Percentiles rank a stretch among this genome's conserved stretches.
Evolutionary conservation across 164 flowering plant species (phyloP).

Genomic region (Magnolia sinica): DNA sequence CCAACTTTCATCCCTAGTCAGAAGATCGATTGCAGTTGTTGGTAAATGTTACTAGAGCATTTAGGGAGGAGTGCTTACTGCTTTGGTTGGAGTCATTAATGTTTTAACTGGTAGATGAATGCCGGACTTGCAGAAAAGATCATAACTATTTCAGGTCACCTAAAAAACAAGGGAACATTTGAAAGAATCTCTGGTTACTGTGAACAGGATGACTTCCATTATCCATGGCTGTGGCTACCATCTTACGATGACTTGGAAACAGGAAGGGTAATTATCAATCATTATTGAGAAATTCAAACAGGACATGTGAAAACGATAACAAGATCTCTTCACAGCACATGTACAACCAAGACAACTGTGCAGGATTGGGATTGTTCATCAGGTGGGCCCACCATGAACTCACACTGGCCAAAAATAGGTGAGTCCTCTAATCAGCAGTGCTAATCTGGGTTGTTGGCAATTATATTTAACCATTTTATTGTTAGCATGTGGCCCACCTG

Average conservation of each 20-base stretch:
- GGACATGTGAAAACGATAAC: not conserved
- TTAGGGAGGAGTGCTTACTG: slow-evolving; percentile 93
- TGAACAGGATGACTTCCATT: slow-evolving; percentile 96
- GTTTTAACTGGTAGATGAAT: slow-evolving; percentile 91
- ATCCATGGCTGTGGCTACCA: slow-evolving; percentile 93
- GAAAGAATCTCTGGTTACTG: slow-evolving; percentile 98
- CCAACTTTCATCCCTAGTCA: not conserved
- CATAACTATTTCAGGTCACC: slow-evolving; percentile 77
- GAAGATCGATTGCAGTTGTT: slow-evolving; percentile 81
- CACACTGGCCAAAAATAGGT: not conserved
- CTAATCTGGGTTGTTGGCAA: no score
- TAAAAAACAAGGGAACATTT: slow-evolving; percentile 93
- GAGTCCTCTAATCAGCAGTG: not conserved
- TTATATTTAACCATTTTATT: no score
- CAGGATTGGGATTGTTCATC: no score
- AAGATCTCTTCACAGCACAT: not conserved
- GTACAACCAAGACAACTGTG: not conserved
- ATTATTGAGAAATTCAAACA: not conserved
- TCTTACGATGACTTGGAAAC: slow-evolving; percentile 65
- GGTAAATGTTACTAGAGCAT: slow-evolving; percentile 87
- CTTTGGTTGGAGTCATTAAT: slow-evolving; percentile 95
- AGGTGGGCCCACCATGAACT: no score
- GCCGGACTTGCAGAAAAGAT: slow-evolving; percentile 85
- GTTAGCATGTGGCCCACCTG: no score
- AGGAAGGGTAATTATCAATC: slow-evolving; percentile 51